These are phyloP conservation scores for Vigna nakashimae DNA, from an alignment of 306 rosid species.

Conservation along the genomic window DNA sequence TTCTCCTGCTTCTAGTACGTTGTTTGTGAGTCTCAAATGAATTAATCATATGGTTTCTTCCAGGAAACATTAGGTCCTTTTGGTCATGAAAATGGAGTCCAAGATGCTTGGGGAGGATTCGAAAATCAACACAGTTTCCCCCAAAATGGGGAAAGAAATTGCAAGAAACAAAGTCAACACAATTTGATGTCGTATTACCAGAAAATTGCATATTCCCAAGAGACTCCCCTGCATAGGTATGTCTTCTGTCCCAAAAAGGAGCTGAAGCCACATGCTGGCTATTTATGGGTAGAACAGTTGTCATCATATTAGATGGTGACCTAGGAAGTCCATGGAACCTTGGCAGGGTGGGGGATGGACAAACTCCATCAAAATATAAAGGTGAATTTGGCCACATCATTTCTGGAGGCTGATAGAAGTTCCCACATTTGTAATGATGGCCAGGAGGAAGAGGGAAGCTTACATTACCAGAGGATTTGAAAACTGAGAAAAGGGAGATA, in stretches of 20 bases:
- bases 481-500: constrained; percentile 29
- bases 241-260: constrained; percentile 64
- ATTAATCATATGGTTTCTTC: constrained; percentile 54
- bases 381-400: constrained; percentile 61
- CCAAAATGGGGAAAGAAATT: constrained; percentile 58
- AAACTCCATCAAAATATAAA: constrained; percentile 55
- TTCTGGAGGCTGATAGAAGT: constrained; percentile 50
- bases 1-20: constrained; percentile 65
- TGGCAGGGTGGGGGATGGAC: constrained; percentile 44
- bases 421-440: constrained; percentile 55
- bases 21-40: constrained; percentile 61
- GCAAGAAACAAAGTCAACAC: constrained; percentile 53
- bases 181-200: constrained; percentile 46
- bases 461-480: constrained; percentile 54
- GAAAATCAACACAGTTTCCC: constrained; percentile 53
- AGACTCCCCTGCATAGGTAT: constrained; percentile 58
- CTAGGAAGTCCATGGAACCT: constrained; percentile 60
- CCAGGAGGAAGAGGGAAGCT: constrained; percentile 50
- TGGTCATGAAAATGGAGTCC: constrained; percentile 43
- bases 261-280: constrained; percentile 60
- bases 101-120: constrained; percentile 52
- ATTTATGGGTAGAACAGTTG: constrained; percentile 48
- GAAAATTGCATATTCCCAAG: constrained; percentile 57
- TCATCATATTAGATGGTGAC: constrained; percentile 58
- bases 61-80: constrained; percentile 49